Evolutionary conservation across 2,329 filamentous ascomycete genomes (phyloP).

Genomic region (Fusarium duplospermum): DNA sequence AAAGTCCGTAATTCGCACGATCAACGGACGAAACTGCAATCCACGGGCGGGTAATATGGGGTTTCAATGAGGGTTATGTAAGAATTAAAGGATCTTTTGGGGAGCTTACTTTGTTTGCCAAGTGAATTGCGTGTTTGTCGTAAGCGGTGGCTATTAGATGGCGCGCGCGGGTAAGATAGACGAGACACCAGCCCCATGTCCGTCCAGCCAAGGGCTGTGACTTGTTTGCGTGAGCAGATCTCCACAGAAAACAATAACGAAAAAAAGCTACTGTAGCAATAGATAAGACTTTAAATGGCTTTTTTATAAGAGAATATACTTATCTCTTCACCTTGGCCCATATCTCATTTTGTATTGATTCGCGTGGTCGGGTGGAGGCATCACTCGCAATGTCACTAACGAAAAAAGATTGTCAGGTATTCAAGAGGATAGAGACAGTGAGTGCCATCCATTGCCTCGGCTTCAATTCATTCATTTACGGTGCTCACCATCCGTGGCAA

Average conservation of each 20-base stretch:
- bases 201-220: too few species aligned
- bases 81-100: not conserved
- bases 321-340: not conserved
- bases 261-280: not conserved
- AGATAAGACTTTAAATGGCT: not conserved
- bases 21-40: not conserved
- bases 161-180: not conserved
- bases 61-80: not conserved
- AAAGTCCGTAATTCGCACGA: not conserved
- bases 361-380: not conserved
- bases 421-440: not conserved
- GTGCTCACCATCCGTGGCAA: slow-evolving; percentile 2
- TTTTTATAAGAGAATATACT: not conserved
- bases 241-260: not conserved
- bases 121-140: not conserved
- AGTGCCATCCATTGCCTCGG: not conserved
- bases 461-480: slow-evolving; percentile 6
- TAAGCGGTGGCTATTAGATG: not conserved
- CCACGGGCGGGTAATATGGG: not conserved
- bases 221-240: not conserved
- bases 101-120: not conserved
- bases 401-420: not conserved
- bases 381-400: not conserved
- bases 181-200: not conserved
- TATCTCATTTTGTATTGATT: not conserved